phyloP scores from a whole-genome alignment of 495 filamentous ascomycete species.

The Hypomontagnella submonticulosa region DNA sequence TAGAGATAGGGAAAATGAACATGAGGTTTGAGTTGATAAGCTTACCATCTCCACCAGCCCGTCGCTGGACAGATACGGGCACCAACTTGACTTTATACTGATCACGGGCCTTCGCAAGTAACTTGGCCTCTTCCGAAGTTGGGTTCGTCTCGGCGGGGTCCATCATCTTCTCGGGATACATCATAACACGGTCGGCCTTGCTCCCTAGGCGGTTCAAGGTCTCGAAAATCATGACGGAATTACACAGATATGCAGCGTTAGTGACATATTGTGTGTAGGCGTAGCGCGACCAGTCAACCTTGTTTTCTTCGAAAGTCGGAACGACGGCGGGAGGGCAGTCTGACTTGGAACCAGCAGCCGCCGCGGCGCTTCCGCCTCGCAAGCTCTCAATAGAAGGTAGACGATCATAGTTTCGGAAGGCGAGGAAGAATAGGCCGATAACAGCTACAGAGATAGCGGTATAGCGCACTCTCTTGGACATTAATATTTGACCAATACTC shows the following conservation, averaged over 20 bases:
- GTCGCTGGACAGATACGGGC: slow-evolving; percentile 68
- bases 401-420: slow-evolving; percentile 48
- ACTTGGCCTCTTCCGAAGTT: slow-evolving; percentile 60
- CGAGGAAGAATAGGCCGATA: slow-evolving; percentile 44
- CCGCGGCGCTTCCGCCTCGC: slow-evolving; percentile 25
- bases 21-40: slow-evolving; percentile 1
- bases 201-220: slow-evolving; percentile 68
- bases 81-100: slow-evolving; percentile 69
- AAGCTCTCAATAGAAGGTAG: slow-evolving; percentile 44
- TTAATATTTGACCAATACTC: slow-evolving; percentile 46
- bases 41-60: slow-evolving; percentile 56
- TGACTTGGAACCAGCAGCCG: slow-evolving; percentile 32
- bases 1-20: slow-evolving; percentile 15
- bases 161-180: slow-evolving; percentile 71
- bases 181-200: slow-evolving; percentile 71
- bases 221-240: slow-evolving; percentile 80
- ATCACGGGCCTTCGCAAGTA: slow-evolving; percentile 69
- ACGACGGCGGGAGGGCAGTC: slow-evolving; percentile 45
- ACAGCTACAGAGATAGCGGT: slow-evolving; percentile 38
- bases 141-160: slow-evolving; percentile 46
- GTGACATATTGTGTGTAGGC: slow-evolving; percentile 82
- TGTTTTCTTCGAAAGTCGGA: slow-evolving; percentile 38
- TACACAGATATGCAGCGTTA: slow-evolving; percentile 74
- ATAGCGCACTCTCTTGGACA: slow-evolving; percentile 48
- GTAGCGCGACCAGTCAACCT: slow-evolving; percentile 68